Evolutionary conservation across 495 filamentous ascomycete genomes (phyloP).

Genomic region (Cercophora newfieldiana): DNA sequence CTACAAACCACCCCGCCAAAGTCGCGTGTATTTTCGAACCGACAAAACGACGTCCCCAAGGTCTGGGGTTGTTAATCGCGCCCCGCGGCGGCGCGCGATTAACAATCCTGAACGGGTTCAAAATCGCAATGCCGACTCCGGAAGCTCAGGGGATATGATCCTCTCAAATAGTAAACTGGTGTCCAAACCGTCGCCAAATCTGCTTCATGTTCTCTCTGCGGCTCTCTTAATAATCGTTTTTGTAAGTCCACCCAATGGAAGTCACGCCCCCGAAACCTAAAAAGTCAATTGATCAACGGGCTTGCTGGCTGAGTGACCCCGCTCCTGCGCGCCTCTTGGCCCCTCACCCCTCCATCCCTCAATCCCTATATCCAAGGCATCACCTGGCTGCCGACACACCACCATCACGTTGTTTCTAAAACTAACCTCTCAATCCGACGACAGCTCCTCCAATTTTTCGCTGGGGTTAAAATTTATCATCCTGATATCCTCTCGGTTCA

Average conservation of each 20-base stretch:
- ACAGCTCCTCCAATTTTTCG: conserved; percentile 33
- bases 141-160: conserved; percentile 8
- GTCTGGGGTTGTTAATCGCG: conserved; percentile 22
- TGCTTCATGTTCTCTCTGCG: conserved; percentile 43
- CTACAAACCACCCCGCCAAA: conserved; percentile 17
- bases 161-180: neutral
- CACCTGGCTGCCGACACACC: conserved; percentile 4
- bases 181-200: conserved; percentile 10
- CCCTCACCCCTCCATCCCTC: conserved; percentile 13
- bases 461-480: conserved; percentile 39
- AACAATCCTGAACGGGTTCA: conserved; percentile 20
- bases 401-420: neutral
- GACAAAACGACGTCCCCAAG: conserved; percentile 32
- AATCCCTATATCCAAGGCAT: conserved; percentile 2
- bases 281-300: conserved; percentile 24
- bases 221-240: conserved; percentile 45
- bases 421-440: too few relatives aligned
- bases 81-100: conserved; percentile 21
- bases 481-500: conserved; percentile 36
- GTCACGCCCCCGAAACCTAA: neutral
- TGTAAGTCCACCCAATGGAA: conserved; percentile 39
- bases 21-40: conserved; percentile 20
- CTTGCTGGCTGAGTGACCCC: conserved; percentile 12
- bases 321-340: conserved; percentile 9
- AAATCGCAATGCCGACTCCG: conserved; percentile 6